Base-by-base conservation (phyloP, 2,329 filamentous ascomycete species). In the Neonectria neomacrospora region DNA sequence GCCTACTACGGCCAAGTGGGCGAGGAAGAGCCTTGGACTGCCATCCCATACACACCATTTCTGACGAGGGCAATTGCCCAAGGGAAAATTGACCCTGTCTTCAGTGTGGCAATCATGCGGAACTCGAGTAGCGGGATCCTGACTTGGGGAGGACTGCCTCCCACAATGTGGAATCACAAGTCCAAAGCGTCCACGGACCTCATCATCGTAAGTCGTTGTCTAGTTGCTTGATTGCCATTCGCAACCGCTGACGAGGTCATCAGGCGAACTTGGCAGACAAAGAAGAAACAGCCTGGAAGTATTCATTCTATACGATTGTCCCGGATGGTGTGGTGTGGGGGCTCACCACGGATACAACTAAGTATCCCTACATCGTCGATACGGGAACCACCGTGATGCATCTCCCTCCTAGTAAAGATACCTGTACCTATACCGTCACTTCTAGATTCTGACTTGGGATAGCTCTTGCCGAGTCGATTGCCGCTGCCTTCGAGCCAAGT, bases 291-390 rank as follows among this genome's bases (percentile, higher is more conserved):
- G 74, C 80, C 1, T 83, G 76, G 73, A 73, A 80, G 61, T 82
- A 82, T 62, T 85, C 84, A 2, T 86, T 83, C 71, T 86, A 86
- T 68, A 85, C 84, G 18, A 80, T 86, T 59, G 75, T 85, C 51
- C 81, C 82, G 1, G 82, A 84, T 58, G 84, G 83, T 3, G 76
- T 85, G 62, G 73, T 74, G 63, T 85, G 78, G 70, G 83, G 78
- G 23, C 74, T 77, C 42, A 80, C 76, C 5, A 79, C 75, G 2
- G 80, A 82, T 63, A 75, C 69, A 18, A 79, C 75, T 34, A 82
- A 80, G 68, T 82, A 80, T 56, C 82, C 82, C 5, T 84, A 81
- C 68, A 83, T 86, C 54, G 75, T 86, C 53, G 84, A 86, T 72
- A 85, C 81, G 16, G 83, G 82, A 32, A 86, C 84, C 2, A 83